Base-by-base conservation (phyloP, 495 filamentous ascomycete genomes). In the Choiromyces venosus region DNA sequence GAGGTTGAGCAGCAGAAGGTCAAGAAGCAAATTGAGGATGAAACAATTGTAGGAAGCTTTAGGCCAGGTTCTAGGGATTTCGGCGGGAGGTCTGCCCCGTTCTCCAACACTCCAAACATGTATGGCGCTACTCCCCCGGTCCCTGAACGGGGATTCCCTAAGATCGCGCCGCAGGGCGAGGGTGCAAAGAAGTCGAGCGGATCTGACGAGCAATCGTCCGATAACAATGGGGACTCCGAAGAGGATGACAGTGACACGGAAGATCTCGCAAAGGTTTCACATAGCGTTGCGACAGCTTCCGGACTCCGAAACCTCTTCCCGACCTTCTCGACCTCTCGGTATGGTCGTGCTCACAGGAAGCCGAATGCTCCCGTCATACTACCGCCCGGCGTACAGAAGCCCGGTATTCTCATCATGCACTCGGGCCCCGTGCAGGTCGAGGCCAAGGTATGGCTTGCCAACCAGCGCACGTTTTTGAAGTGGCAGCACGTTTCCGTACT, bases 401-500 rank as follows among this genome's bases (percentile, higher is more conserved):
- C 95, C 14, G 88, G 87, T 1, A 85, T 86, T 65, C 93, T 94
- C 88, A 90, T 99, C 84, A 99, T 98, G 85, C 94, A 99, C 82
- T 86, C 91, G 0, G 94, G 94, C 0, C 92, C 93, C 0, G 86
- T 98, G 42, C 88, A 91, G 69, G 93, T 99, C 52, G 95, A 99
- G 83, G 92, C 92, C 56, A 99, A 99, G 83, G 94, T 99, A 8
- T 99, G 95, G 94, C 91, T 99, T 42, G 95, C 95, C 67, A 99
- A 99, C 81, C 92, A 99, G 84, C 89, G 95, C 65, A 99, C 95
- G 0, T 99, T 97, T 79, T 88, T 99, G 82, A 97, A 97, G 82
- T 99, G 95, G 95, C 91, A 97, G 82, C 93, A 98, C 80, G 91
- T 98, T 76, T 90, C 88, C 69, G 86, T 99, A 36, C 85, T 98